Evolutionary conservation across 2,329 filamentous ascomycete species (phyloP).

Genomic region (Scopulariopsis brevicaulis): DNA sequence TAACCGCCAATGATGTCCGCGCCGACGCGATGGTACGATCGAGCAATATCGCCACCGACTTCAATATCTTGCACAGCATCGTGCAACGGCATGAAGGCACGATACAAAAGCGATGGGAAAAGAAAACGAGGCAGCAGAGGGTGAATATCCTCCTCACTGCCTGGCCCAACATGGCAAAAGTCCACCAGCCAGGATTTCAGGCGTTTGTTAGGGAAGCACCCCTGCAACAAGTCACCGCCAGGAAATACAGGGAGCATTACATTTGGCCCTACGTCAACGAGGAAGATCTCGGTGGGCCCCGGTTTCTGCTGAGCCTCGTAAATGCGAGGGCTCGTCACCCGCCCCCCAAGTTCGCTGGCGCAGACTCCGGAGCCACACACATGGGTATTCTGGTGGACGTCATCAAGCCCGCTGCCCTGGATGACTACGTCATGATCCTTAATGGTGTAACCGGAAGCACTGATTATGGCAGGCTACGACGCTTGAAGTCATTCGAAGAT

Average conservation of each 20-base stretch:
- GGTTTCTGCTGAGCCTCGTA: constrained; percentile 34
- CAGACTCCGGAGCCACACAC: constrained; percentile 25
- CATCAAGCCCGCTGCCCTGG: constrained; percentile 13
- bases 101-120: constrained; percentile 41
- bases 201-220: constrained; percentile 15
- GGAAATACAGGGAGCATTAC: constrained; percentile 20
- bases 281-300: constrained; percentile 36
- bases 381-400: constrained; percentile 14
- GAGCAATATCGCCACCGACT: constrained; percentile 20
- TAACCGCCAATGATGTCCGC: constrained; percentile 7
- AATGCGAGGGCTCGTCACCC: constrained; percentile 35
- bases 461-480: constrained; percentile 26
- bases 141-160: constrained; percentile 30
- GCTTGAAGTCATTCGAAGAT: constrained; percentile 18
- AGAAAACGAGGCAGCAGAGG: constrained; percentile 35
- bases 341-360: constrained; percentile 33
- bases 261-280: constrained; percentile 46
- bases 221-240: constrained; percentile 8
- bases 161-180: constrained; percentile 36
- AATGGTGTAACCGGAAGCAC: constrained; percentile 13
- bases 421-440: constrained; percentile 21
- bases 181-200: constrained; percentile 40
- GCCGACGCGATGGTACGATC: constrained; percentile 7
- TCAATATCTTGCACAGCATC: constrained; percentile 24
- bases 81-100: constrained; percentile 36